Evolutionary conservation across 1,139 yeast species (phyloP), one percentile per base, ranked within the genome.

Genomic region (Tardiomyces blankii): DNA sequence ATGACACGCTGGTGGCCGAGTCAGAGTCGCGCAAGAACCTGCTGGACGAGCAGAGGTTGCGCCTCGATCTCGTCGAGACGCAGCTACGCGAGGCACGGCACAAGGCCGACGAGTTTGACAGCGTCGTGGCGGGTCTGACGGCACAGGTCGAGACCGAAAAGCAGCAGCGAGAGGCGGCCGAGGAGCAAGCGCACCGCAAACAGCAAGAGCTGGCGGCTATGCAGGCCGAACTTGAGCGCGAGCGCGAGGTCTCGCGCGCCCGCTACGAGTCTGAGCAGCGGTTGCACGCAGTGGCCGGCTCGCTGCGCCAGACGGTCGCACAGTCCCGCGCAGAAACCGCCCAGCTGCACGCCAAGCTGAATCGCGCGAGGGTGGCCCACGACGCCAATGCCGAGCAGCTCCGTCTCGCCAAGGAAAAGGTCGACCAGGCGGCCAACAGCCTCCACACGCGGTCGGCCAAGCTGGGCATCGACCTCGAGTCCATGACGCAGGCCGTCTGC

Each of bases 31-130:
- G 69, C 33, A 55, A 64, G 35, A 62, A 68, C 4, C 60, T 63
- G 43, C 61, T 67, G 8, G 68, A 65, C 9, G 75, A 72, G 39
- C 74, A 69, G 51, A 66, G 67, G 44, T 57, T 64, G 35, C 64
- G 67, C 44, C 62, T 69, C 4, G 63, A 60, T 30, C 65, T 63
- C 8, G 56, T 70, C 42, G 72, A 69, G 43, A 66, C 62, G 40
- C 70, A 68, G 48, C 55, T 67, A 13, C 38, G 43, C 28, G 47
- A 48, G 14, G 42, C 49, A 5, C 60, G 57, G 38, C 44, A 32
- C 11, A 43, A 46, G 41, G 38, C 47, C n/a, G 53, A 51, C 14
- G 32, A 19, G 3, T 46, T 42, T 39, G 46, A 44, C 30, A 33
- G 41, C 28, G n/a, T 32, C 2, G 25, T 49, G 32, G 43, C 42